Evolutionary conservation across 805 yeast genomes (phyloP), one percentile per base, ranked within the genome.

Genomic region (Vanderwaltozyma yarrowii): DNA sequence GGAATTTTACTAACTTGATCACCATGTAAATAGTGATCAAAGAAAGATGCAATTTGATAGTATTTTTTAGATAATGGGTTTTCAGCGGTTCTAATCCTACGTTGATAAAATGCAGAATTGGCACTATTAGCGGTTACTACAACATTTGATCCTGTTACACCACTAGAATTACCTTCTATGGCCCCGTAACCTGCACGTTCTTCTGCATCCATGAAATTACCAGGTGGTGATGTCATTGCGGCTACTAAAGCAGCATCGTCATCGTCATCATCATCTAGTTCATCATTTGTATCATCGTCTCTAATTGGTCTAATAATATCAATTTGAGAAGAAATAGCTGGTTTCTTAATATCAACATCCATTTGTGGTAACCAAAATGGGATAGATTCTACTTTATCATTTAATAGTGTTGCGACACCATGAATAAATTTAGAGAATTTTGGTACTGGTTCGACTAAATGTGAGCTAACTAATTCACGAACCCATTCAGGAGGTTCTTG

Each of bases 401-500:
- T 89, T 46, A 92, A 65, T 52, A 92, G 66, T n/a, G 92, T 71
- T 5, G 99, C 95, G 42, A 86, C 78, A 50, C 99, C 99, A 54
- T 92, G 98, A 50, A 92, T 89, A 54, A 92, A 92, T 61, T 92
- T 92, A 39, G 97, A 89, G 61, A 86, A 92, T 63, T 92, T 92
- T 21, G 98, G 98, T 31, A 92, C 96, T 1, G 96, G 96, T 64
- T 92, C 98, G 30, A 92, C 99, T 36, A 92, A 69, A 61, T 92
- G 98, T 21, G 94, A 80, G 0, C 88, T 67, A 26, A 89, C 88
- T 60, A 92, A 72, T 47, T 89, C 95, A 49, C 92, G 74, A 35
- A 92, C 94, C 99, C 99, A 92, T 44, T 74, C 79, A 9, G 99
- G 98, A 21, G 99, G 98, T 62, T 92, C 98, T 65, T 92, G 99